Evolutionary conservation across 345 rosid species (phyloP).

Genomic region (Hirschfeldia incana): DNA sequence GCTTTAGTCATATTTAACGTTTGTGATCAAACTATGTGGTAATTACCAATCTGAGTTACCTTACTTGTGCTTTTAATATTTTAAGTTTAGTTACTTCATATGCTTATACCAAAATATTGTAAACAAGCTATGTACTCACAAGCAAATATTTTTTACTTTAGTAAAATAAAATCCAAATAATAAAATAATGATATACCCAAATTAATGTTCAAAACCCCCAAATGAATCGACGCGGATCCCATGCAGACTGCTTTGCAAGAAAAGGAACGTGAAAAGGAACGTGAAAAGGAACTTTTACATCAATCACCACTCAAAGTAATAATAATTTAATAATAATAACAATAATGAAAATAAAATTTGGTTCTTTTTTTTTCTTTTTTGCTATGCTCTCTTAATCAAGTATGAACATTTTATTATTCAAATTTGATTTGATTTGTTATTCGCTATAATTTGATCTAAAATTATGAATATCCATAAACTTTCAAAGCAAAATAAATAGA

Average conservation of each 20-base stretch:
- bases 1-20: background rate
- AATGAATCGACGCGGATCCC: constrained; percentile 32
- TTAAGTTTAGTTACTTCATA: background rate
- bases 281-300: constrained; percentile 17
- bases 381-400: no score
- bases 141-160: background rate
- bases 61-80: background rate
- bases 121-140: background rate
- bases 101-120: no score
- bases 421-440: no score
- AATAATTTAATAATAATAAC: background rate
- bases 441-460: no score
- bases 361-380: no score
- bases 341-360: background rate
- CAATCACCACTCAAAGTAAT: constrained; percentile 23
- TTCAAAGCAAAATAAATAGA: no score
- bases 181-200: no score
- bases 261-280: constrained; percentile 19
- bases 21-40: background rate
- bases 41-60: background rate
- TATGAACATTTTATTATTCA: no score
- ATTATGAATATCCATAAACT: no score
- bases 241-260: constrained; percentile 33
- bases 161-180: no score
- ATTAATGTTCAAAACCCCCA: background rate